Evolutionary conservation across 768 basidiomycete genomes (phyloP).

Genomic region (Brasilioporus rufonigricans): DNA sequence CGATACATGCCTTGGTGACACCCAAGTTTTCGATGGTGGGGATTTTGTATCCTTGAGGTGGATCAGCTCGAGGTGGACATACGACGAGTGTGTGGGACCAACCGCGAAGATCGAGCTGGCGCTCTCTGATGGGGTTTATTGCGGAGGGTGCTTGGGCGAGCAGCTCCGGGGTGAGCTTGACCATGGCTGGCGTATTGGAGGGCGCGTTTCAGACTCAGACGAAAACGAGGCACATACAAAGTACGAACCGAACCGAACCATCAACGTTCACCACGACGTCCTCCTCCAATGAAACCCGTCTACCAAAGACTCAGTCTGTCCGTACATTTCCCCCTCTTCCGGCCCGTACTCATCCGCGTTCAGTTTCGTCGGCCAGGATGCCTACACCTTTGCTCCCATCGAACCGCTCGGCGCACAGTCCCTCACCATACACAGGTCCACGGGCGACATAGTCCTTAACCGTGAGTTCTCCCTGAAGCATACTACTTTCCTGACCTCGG

Average conservation of each 20-base stretch:
- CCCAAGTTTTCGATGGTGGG: conserved; percentile 96
- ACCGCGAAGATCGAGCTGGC: conserved; percentile 92
- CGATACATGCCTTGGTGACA: conserved; percentile 70
- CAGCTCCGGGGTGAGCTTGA: conserved; percentile 95
- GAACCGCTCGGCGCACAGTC: conserved; percentile 59
- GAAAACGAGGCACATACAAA: no score
- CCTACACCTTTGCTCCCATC: conserved; percentile 76
- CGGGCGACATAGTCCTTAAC: conserved; percentile 74
- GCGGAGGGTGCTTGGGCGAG: conserved; percentile 77
- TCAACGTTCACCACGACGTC: no score
- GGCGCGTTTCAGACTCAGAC: conserved; percentile 36
- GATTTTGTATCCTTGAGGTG: conserved; percentile 78
- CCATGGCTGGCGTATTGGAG: conserved; percentile 36
- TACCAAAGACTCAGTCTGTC: conserved; percentile 76
- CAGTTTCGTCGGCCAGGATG: conserved; percentile 72
- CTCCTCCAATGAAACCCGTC: conserved; percentile 61
- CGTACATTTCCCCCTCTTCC: conserved; percentile 18
- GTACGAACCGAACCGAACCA: conserved; percentile 15
- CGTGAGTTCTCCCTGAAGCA: conserved; percentile 39
- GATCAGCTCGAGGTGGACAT: conserved; percentile 12
- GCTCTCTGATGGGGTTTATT: conserved; percentile 82
- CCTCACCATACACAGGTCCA: conserved; percentile 67
- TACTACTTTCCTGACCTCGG: neutral
- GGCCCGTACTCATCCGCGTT: neutral
- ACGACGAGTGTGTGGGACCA: conserved; percentile 24